phyloP scores from a whole-genome alignment of 495 filamentous ascomycete species.

The Cryomyces minteri region DNA sequence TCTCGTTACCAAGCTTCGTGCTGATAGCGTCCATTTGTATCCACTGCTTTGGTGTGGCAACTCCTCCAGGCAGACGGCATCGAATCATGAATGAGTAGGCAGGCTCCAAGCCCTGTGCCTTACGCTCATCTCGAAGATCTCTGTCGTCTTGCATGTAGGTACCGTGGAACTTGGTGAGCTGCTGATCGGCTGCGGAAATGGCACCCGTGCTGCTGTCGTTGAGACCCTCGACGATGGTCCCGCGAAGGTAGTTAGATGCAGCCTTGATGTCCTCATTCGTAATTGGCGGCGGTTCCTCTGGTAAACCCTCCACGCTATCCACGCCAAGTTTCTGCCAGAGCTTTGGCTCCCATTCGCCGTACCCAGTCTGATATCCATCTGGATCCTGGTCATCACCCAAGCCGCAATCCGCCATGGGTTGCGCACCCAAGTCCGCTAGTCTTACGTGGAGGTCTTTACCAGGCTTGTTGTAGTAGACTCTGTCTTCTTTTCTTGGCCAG shows the following conservation, averaged over 20 bases:
- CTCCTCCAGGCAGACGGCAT: conserved; percentile 78
- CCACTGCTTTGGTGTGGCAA: conserved; percentile 85
- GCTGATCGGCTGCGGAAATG: conserved; percentile 71
- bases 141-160: conserved; percentile 99
- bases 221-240: conserved; percentile 84
- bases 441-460: conserved; percentile 82
- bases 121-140: conserved; percentile 90
- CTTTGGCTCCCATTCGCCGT: conserved; percentile 90
- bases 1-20: conserved; percentile 79
- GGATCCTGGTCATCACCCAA: conserved; percentile 97
- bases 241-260: conserved; percentile 83
- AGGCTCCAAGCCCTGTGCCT: conserved; percentile 92
- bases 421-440: conserved; percentile 69
- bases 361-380: conserved; percentile 90
- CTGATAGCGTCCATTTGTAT: conserved; percentile 94
- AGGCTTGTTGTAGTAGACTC: conserved; percentile 98
- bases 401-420: conserved; percentile 59
- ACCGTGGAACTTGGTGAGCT: conserved; percentile 97
- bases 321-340: conserved; percentile 87
- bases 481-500: conserved; percentile 97
- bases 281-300: conserved; percentile 81
- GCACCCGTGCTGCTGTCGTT: conserved; percentile 67
- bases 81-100: conserved; percentile 99
- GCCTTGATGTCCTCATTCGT: conserved; percentile 98
- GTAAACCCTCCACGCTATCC: conserved; percentile 82